Base-by-base conservation (phyloP, 345 rosid genomes). In the Diplotaxis tenuifolia region DNA sequence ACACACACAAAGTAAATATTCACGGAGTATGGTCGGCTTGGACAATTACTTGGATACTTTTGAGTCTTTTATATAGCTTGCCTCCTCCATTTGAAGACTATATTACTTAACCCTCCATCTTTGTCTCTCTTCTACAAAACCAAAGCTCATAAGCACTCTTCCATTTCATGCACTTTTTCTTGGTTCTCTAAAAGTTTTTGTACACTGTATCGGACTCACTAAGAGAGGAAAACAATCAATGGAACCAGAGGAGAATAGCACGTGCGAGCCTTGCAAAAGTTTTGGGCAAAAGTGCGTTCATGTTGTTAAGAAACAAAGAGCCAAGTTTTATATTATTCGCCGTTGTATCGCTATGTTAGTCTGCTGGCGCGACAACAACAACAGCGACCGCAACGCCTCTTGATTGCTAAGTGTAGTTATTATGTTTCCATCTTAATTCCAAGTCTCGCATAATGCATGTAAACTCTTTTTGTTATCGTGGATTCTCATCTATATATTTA, bases 291-390 rank as follows among this genome's bases (percentile, higher is more conserved):
- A 86, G 78, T 89, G 96, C 79, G 85, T 86, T 77, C 91, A 89
- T 80, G 66, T 89, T 71, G 85, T 88, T 76, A 89, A 88, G 89
- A 89, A 84, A 83, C 96, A 89, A 76, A 75, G 91, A n/a, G 81
- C 93, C 61, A 88, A 80, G 78, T 85, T 89, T 79, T 89, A 88
- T 74, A 86, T 89, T 83, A 81, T 89, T 70, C 86, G 96, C 19
- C 89, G 96, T 50, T 89, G 96, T 83, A 86, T 89, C 16, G 91
- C 93, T 5, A 83, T 89, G 90, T 88, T 89, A 34, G 65, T 89
- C 45, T 89, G 96, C 72, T 85, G 91, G 88, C 87, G 71, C 6
- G 88, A 89, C 56, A 83, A 86, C 4, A 84, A 49, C 32, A 67
- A 40, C 16, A 15, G 49, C 49, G 49, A 40, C 49, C 49, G 80